Evolutionary conservation across 2,329 filamentous ascomycete species (phyloP).

Genomic region (Fusarium sulawesiense): DNA sequence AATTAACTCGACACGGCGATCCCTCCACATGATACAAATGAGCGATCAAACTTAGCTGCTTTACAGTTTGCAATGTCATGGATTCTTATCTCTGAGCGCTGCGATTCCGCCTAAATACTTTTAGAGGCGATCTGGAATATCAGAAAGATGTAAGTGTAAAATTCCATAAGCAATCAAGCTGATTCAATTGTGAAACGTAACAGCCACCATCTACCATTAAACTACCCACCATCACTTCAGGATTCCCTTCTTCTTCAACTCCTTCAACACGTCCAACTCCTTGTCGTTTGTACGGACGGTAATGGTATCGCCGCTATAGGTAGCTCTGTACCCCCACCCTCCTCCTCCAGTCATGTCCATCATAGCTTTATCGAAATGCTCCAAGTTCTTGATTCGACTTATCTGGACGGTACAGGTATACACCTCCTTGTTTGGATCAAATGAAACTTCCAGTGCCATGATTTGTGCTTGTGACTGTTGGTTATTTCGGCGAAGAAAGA

Average conservation of each 20-base stretch:
- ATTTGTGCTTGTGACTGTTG: not conserved
- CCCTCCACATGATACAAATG: fast-evolving
- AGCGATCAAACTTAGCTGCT: not conserved
- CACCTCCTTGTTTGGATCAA: fast-evolving
- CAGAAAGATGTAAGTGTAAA: not conserved
- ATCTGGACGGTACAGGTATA: not conserved
- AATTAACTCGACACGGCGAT: not conserved
- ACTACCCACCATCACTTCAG: not conserved
- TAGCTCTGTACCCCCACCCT: not conserved
- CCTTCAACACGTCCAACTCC: not conserved
- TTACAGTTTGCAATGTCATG: not conserved
- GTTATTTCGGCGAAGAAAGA: not conserved
- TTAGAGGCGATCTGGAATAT: not conserved
- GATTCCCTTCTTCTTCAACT: not conserved
- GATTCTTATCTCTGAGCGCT: fast-evolving
- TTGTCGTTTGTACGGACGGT: constrained; percentile 1
- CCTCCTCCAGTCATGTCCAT: too few species aligned
- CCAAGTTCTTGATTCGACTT: not conserved
- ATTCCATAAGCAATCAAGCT: not conserved
- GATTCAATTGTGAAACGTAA: not conserved
- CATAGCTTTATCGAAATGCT: too few species aligned
- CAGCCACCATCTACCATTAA: not conserved
- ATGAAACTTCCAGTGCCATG: not conserved
- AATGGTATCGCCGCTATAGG: not conserved
- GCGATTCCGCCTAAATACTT: fast-evolving